phyloP scores from a whole-genome alignment of 2,329 filamentous ascomycete species.

The Dactylellina haptotyla region DNA sequence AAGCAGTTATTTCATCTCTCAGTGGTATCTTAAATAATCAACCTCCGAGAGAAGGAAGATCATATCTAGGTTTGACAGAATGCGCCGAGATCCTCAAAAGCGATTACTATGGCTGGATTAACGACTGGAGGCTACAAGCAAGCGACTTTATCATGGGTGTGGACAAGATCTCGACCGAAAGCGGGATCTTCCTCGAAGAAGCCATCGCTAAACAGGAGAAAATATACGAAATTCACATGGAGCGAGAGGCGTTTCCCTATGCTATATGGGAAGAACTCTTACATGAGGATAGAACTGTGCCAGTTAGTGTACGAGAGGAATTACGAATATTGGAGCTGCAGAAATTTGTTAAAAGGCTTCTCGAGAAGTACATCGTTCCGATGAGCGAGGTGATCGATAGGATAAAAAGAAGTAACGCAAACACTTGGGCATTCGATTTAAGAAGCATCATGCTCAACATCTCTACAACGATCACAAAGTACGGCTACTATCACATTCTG shows the following conservation, averaged over 20 bases:
- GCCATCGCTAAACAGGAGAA: not conserved
- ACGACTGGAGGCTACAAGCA: not conserved
- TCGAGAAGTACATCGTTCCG: slow-evolving; percentile 7
- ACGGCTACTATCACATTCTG: slow-evolving; percentile 10
- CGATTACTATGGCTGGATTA: slow-evolving; percentile 8
- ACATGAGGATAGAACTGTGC: not conserved
- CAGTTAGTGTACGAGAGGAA: slow-evolving; percentile 7
- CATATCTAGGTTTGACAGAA: not conserved
- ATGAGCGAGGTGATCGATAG: slow-evolving; percentile 12
- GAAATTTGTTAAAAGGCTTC: not conserved
- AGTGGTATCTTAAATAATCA: not conserved
- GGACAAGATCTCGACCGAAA: not conserved
- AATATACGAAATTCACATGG: not conserved
- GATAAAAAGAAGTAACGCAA: not conserved
- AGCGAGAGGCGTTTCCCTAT: not conserved
- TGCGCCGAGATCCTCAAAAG: slow-evolving; percentile 11
- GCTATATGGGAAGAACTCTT: not conserved
- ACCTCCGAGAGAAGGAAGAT: not conserved
- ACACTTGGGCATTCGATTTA: slow-evolving; percentile 3
- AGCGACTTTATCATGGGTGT: not conserved
- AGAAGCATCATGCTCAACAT: slow-evolving; percentile 15
- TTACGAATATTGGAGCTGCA: slow-evolving; percentile 6
- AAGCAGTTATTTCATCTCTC: slow-evolving; percentile 4
- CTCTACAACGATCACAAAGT: slow-evolving; percentile 2
- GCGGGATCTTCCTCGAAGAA: slow-evolving; percentile 5